Conservation (phyloP, 805 yeast genomes). For the Yarrowia yakushimensis region DNA sequence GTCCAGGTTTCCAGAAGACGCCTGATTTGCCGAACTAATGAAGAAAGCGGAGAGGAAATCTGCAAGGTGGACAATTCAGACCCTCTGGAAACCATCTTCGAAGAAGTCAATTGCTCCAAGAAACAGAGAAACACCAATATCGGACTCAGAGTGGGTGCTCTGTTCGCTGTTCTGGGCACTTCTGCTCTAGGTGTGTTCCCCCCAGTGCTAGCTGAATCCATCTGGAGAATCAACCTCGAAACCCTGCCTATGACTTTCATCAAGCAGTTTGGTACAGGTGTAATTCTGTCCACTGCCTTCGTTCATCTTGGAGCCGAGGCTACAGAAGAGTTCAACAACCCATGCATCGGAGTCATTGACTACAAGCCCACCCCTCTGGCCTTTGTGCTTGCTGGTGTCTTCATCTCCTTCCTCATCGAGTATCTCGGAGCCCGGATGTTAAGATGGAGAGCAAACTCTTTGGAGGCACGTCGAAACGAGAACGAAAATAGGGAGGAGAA, state of each 20-base stretch:
- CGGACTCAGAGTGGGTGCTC: constrained; percentile 21
- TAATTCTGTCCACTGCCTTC: constrained; percentile 76
- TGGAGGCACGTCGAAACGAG: constrained; percentile 19
- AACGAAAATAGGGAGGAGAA: neutral
- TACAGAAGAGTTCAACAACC: constrained; percentile 50
- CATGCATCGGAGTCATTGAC: constrained; percentile 56
- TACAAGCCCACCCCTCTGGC: constrained; percentile 53
- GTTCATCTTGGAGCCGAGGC: constrained; percentile 74
- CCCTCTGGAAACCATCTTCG: constrained; percentile 4
- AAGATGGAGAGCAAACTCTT: constrained; percentile 25
- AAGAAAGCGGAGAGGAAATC: constrained; percentile 12
- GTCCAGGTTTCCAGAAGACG: neutral
- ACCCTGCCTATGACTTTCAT: constrained; percentile 23
- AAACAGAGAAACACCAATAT: constrained; percentile 4
- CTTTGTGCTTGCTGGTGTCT: constrained; percentile 47
- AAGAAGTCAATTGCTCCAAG: constrained; percentile 16
- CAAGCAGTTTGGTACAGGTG: constrained; percentile 73
- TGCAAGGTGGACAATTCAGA: constrained; percentile 21
- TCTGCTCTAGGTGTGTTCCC: constrained; percentile 23
- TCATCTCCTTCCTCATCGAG: constrained; percentile 51
- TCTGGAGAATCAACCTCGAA: constrained; percentile 20
- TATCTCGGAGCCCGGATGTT: constrained; percentile 42
- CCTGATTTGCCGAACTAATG: constrained; percentile 5
- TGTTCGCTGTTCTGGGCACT: constrained; percentile 9
- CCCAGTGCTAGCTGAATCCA: constrained; percentile 14